These are phyloP conservation scores for Oryza nivara DNA, from an alignment of 176 grass and related monocot species.

Conservation along the genomic window DNA sequence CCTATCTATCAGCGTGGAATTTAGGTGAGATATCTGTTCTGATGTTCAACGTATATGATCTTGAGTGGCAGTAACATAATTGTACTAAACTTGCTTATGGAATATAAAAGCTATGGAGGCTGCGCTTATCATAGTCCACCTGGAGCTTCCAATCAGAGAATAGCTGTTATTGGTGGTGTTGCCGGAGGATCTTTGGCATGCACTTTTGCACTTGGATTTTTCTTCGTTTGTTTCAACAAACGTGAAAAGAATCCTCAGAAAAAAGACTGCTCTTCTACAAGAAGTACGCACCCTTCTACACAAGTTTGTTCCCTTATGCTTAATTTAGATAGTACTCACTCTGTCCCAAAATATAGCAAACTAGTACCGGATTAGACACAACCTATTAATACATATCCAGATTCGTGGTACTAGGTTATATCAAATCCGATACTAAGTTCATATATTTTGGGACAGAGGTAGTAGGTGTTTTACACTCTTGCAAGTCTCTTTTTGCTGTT, in stretches of 20 bases:
- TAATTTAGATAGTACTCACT: conserved; percentile 12
- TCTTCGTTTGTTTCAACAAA: conserved; percentile 62
- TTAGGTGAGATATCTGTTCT: conserved; percentile 52
- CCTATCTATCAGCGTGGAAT: conserved; percentile 36
- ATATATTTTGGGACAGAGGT: too few species aligned
- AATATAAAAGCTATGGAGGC: conserved; percentile 50
- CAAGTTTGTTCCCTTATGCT: neutral
- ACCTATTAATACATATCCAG: too few species aligned
- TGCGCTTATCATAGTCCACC: conserved; percentile 38
- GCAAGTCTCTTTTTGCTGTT: neutral
- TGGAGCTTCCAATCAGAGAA: conserved; percentile 30
- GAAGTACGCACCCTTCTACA: conserved; percentile 44
- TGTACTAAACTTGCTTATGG: conserved; percentile 10
- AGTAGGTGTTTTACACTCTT: conserved; percentile 30
- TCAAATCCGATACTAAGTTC: too few species aligned
- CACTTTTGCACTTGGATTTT: conserved; percentile 52
- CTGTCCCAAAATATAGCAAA: too few species aligned
- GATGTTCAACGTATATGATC: conserved; percentile 10
- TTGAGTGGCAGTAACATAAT: conserved; percentile 24
- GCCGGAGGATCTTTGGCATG: conserved; percentile 70
- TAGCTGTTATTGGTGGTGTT: conserved; percentile 45
- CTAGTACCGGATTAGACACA: too few species aligned
- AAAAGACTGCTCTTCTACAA: conserved; percentile 54
- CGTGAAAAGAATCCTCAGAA: conserved; percentile 45
- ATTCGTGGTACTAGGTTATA: too few species aligned